These are phyloP conservation scores for Tetradesmus lagerheimii DNA, from an alignment of 139 green algal genomes.

Conservation along the genomic window DNA sequence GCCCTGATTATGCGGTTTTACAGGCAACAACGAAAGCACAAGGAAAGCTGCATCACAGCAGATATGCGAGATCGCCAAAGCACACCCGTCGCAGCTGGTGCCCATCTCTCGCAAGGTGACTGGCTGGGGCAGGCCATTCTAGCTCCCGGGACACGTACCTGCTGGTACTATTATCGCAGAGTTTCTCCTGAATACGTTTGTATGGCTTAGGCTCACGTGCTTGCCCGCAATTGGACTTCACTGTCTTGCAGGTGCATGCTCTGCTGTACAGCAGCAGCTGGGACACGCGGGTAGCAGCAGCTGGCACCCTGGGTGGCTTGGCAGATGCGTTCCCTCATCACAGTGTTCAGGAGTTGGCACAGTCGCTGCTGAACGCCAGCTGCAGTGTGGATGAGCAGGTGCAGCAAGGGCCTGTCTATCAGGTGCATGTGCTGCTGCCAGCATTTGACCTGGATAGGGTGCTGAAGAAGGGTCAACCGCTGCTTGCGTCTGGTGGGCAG, in stretches of 20 bases:
- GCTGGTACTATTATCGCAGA: not conserved
- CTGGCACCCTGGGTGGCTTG: slow-evolving; percentile 80
- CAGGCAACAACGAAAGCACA: slow-evolving; percentile 80
- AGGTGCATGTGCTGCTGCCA: slow-evolving; percentile 50
- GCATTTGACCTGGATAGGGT: slow-evolving; percentile 78
- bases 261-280: slow-evolving; percentile 81
- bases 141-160: not conserved
- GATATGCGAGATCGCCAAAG: slow-evolving; percentile 80
- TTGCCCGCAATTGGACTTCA: not conserved
- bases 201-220: not conserved
- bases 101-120: slow-evolving; percentile 78
- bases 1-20: not conserved
- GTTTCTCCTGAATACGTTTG: not conserved
- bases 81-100: slow-evolving; percentile 82
- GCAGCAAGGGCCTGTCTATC: not conserved
- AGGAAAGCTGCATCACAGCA: slow-evolving; percentile 84
- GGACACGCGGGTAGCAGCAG: slow-evolving; percentile 87
- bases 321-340: slow-evolving; percentile 81
- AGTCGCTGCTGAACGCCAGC: not conserved
- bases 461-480: slow-evolving; percentile 75
- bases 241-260: slow-evolving; percentile 64
- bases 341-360: slow-evolving; percentile 57
- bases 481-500: slow-evolving; percentile 87
- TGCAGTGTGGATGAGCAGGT: not conserved
- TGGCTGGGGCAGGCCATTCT: not conserved